A percentile compares a stretch with the other conserved stretches of the same genome.
Evolutionary conservation across 2,329 filamentous ascomycete genomes (phyloP).

Genomic region (Didymella exigua): DNA sequence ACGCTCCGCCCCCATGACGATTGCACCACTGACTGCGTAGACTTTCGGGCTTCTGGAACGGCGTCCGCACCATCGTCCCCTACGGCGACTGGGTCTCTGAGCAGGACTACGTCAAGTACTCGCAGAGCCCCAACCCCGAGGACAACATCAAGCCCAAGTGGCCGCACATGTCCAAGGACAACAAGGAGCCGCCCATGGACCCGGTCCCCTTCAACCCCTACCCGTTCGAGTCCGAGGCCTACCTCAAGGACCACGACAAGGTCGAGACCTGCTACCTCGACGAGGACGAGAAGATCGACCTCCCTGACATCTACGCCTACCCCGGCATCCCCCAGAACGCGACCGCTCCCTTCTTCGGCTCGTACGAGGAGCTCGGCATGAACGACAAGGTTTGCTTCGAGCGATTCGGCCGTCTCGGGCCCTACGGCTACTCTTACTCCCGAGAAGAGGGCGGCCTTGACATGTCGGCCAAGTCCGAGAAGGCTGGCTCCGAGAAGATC

Average conservation of each 20-base stretch:
- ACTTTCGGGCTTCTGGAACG: conserved; percentile 56
- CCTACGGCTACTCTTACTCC: conserved; percentile 59
- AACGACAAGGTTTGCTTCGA: conserved; percentile 58
- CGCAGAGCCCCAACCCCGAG: conserved; percentile 46
- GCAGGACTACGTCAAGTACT: conserved; percentile 51
- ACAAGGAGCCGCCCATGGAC: conserved; percentile 47
- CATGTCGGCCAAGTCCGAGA: conserved; percentile 52
- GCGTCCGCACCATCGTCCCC: conserved; percentile 54
- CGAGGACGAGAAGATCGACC: conserved; percentile 58
- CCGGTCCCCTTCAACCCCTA: conserved; percentile 55
- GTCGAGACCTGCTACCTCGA: conserved; percentile 70
- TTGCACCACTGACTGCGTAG: conserved; percentile 26
- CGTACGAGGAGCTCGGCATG: conserved; percentile 55
- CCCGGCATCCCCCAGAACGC: conserved; percentile 58
- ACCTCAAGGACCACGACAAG: conserved; percentile 56
- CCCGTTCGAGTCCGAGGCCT: conserved; percentile 50
- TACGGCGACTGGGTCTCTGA: conserved; percentile 51
- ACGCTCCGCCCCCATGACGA: background rate
- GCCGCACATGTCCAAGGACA: conserved; percentile 42
- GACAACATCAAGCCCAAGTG: conserved; percentile 48
- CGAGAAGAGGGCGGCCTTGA: conserved; percentile 57
- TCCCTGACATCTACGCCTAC: conserved; percentile 71
- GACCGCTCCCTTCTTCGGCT: conserved; percentile 56
- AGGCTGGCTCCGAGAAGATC: conserved; percentile 51
- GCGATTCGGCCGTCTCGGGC: conserved; percentile 56